Percentiles rank a stretch among this genome's conserved stretches.
Evolutionary conservation across 208 protist species (phyloP).

Genomic region (Acanthamoeba rhysodes): DNA sequence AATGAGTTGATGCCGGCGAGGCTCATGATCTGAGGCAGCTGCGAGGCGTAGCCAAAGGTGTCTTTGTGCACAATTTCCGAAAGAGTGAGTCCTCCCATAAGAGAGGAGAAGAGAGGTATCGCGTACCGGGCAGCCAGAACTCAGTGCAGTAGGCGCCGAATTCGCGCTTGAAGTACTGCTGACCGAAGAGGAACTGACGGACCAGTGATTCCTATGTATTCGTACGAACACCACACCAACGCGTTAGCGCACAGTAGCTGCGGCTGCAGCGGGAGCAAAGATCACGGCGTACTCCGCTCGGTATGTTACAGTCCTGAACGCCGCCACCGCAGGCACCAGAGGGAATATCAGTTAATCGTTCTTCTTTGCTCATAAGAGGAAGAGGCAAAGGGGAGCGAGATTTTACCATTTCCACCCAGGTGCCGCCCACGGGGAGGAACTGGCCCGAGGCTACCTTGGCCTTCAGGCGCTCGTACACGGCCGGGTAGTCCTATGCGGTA

Average conservation of each 20-base stretch:
- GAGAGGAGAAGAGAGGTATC: background rate
- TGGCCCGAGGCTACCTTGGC: conserved; percentile 46
- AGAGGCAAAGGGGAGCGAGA: background rate
- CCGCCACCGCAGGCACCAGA: too few species aligned
- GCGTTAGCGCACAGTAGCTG: too few species aligned
- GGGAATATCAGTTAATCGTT: too few species aligned
- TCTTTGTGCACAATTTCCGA: conserved; percentile 31
- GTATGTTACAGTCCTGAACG: conserved; percentile 87
- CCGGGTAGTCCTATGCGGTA: conserved; percentile 83
- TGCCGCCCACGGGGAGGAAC: conserved; percentile 86
- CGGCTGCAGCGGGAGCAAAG: background rate
- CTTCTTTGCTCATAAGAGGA: too few species aligned
- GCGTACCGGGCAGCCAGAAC: conserved; percentile 81
- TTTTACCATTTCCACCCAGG: conserved; percentile 88
- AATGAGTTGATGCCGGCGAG: conserved; percentile 82
- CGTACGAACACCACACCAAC: too few species aligned
- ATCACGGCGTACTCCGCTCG: conserved; percentile 48
- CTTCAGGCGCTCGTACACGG: conserved; percentile 84
- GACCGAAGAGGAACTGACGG: conserved; percentile 88
- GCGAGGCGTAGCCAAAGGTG: conserved; percentile 84
- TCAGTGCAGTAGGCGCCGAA: conserved; percentile 84
- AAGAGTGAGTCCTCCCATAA: background rate
- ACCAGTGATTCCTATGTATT: conserved; percentile 83
- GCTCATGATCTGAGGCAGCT: conserved; percentile 88
- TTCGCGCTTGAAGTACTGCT: conserved; percentile 87